Base-by-base conservation (phyloP, 257 asterid species). In the Hygrophila difformis region DNA sequence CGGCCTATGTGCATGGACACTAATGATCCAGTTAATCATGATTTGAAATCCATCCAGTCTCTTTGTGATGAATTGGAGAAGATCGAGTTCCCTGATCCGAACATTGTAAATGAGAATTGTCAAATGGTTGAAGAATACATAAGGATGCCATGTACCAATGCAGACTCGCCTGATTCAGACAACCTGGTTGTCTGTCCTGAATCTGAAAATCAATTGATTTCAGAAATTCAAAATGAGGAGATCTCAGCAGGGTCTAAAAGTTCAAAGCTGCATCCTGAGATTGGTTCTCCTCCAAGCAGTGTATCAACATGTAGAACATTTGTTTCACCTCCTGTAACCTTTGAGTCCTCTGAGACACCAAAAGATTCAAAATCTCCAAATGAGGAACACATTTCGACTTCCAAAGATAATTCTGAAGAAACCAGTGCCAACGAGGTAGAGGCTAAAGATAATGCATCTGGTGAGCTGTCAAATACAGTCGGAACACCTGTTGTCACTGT, bases 51-150 rank as follows among this genome's bases (percentile, higher is more conserved):
- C 2, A 10, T 10, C 37, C 6, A 33, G 37, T 33, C 37, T 33
- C 8, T 33, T 9, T 12, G 3, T 3, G 37, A 51, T 39, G 61
- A 18, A 44, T 58, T 86, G 57, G 95, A 76, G 18, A 79, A 69
- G 66, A 79, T 89, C 5, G 98, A 89, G 81, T 89, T 89, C 60
- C 98, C 96, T 1, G 98, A 89, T 57, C 98, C 96, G 1, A 82
- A 78, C 58, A 67, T 89, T 14, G 75, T 44, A 3, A 82, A 72
- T 26, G 96, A 91, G 69, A 86, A 86, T 39, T 47, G 79, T 36
- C 71, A 75, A 67, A 91, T 91, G 98, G 93, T 79, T 6, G 82
- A 83, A 0, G 96, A 91, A 60, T 91, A 86, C 50, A 65, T 91
- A 47, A 81, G 75, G 55, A 71, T 82, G 48, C 85, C 76, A 6